Conservation (phyloP, 2,329 filamentous ascomycete species). For the Pestalotiopsis sp. region DNA sequence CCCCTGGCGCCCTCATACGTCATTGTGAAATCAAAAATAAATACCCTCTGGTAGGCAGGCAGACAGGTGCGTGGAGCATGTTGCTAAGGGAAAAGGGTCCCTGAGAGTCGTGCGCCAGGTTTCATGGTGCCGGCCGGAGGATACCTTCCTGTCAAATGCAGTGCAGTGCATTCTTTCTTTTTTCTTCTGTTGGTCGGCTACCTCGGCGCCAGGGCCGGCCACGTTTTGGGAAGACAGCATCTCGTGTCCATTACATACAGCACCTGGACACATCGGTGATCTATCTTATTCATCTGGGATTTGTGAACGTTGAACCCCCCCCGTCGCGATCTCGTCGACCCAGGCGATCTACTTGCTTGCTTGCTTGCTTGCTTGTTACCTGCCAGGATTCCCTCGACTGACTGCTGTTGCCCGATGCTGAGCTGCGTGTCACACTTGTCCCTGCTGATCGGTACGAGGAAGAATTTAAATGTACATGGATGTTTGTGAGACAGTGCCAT, state of each 20-base stretch:
- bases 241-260: background rate
- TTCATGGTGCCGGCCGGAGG: background rate
- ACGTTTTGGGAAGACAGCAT: background rate
- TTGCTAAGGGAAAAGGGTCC: background rate
- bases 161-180: background rate
- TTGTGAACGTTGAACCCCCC: background rate
- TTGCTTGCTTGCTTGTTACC: background rate
- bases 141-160: background rate
- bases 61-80: background rate
- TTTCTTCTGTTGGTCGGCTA: background rate
- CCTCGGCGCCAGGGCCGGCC: background rate
- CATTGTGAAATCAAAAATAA: conserved; percentile 2
- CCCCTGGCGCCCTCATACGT: conserved; percentile 12
- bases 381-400: background rate
- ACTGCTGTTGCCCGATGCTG: background rate
- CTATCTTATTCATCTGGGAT: too few relatives aligned
- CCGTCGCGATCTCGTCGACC: background rate
- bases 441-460: background rate
- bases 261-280: too few relatives aligned
- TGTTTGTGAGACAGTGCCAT: background rate
- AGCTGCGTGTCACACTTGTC: background rate
- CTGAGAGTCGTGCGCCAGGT: background rate
- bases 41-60: background rate
- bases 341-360: background rate
- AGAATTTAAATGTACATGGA: background rate